phyloP scores from a whole-genome alignment of 805 yeast genomes.

The Hanseniaspora hatyaiensis region DNA sequence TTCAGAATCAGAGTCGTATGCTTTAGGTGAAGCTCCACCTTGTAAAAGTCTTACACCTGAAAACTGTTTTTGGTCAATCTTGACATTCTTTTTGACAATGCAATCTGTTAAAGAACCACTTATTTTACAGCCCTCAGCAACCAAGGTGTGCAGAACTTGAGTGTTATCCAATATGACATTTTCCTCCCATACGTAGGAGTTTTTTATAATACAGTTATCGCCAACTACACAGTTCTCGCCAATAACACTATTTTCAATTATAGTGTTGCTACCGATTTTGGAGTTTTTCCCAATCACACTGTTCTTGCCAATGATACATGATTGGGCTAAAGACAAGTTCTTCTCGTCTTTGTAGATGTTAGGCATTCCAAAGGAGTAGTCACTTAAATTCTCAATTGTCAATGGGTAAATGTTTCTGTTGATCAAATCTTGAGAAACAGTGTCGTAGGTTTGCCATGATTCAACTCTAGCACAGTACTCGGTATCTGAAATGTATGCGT shows the following conservation, averaged over 20 bases:
- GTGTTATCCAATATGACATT: conserved; percentile 58
- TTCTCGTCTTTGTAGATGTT: conserved; percentile 75
- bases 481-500: conserved; percentile 69
- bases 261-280: conserved; percentile 62
- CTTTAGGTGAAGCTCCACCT: background rate
- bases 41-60: conserved; percentile 13
- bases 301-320: conserved; percentile 71
- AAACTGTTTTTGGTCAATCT: conserved; percentile 42
- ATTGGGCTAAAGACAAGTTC: conserved; percentile 80
- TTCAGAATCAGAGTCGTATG: conserved; percentile 13
- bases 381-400: conserved; percentile 69
- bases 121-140: conserved; percentile 55
- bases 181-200: conserved; percentile 82
- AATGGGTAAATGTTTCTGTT: conserved; percentile 90
- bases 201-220: conserved; percentile 52
- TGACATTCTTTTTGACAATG: conserved; percentile 66
- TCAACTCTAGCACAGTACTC: conserved; percentile 93
- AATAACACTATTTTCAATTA: conserved; percentile 57
- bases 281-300: conserved; percentile 75
- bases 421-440: conserved; percentile 77
- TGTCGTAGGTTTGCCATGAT: conserved; percentile 85
- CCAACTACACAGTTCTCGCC: conserved; percentile 85
- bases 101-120: conserved; percentile 47
- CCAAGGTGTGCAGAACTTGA: conserved; percentile 47
- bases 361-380: conserved; percentile 68